phyloP scores from a whole-genome alignment of 1,284 basidiomycete species.

The Athelia psychrophila region DNA sequence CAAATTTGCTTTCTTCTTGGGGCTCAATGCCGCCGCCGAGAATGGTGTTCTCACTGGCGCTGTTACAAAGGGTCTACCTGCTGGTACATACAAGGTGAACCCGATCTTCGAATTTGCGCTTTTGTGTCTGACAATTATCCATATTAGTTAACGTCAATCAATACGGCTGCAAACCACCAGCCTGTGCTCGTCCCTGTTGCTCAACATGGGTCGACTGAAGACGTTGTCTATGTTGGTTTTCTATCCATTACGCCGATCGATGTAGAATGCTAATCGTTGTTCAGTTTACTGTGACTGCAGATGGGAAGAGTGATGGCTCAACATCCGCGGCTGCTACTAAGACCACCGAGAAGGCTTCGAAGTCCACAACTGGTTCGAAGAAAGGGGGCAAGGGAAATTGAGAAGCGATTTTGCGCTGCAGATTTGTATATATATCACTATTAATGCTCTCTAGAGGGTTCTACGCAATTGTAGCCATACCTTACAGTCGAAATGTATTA shows the following conservation, averaged over 20 bases:
- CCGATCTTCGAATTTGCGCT: not conserved
- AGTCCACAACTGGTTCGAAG: not conserved
- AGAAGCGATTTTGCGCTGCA: not conserved
- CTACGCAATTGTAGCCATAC: too few species aligned
- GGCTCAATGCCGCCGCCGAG: conserved; percentile 41
- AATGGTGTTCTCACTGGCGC: conserved; percentile 46
- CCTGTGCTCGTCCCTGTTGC: conserved; percentile 48
- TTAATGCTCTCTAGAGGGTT: too few species aligned
- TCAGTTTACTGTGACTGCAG: not conserved
- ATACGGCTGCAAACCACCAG: conserved; percentile 55
- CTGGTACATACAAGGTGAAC: conserved; percentile 51
- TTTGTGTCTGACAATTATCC: too few species aligned
- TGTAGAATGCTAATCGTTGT: not conserved
- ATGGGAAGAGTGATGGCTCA: not conserved
- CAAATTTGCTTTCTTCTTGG: conserved; percentile 62
- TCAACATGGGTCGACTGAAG: conserved; percentile 50
- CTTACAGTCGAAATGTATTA: too few species aligned
- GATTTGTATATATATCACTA: too few species aligned
- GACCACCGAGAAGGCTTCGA: not conserved
- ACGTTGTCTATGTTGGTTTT: conserved; percentile 43
- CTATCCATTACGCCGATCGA: not conserved
- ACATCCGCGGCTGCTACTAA: not conserved
- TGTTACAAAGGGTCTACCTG: conserved; percentile 50
- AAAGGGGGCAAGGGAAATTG: not conserved
- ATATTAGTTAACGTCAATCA: conserved; percentile 36